These are phyloP conservation scores for Tuber microsphaerosporum DNA, from an alignment of 495 filamentous ascomycete genomes.

Conservation along the genomic window DNA sequence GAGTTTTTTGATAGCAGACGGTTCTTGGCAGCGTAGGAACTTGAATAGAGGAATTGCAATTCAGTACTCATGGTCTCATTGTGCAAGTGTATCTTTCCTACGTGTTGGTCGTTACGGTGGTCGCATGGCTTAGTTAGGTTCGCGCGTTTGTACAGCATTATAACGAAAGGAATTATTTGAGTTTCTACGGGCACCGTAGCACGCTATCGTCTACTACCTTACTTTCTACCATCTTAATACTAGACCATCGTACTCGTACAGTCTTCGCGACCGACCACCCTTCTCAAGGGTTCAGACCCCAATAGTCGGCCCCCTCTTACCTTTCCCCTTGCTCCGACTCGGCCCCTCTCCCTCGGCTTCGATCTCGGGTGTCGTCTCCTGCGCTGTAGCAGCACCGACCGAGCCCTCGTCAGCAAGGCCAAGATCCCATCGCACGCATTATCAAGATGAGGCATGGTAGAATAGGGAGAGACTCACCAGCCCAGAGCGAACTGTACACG, in stretches of 20 bases:
- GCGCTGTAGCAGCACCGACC: slow-evolving; percentile 41
- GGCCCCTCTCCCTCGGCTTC: neutral
- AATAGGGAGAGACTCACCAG: slow-evolving; percentile 51
- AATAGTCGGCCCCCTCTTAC: neutral
- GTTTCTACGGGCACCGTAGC: neutral
- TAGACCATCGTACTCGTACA: neutral
- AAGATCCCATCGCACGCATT: slow-evolving; percentile 3
- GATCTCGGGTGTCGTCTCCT: slow-evolving; percentile 42
- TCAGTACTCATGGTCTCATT: neutral
- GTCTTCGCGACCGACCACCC: neutral
- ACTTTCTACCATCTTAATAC: neutral
- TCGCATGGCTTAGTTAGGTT: neutral
- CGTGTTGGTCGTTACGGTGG: neutral
- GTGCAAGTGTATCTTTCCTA: neutral
- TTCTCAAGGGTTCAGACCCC: neutral
- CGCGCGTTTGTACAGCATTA: neutral
- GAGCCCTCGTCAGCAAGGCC: slow-evolving; percentile 4
- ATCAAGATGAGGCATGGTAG: slow-evolving; percentile 10
- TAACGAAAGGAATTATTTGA: neutral
- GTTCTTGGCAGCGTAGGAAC: neutral
- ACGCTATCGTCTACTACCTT: neutral
- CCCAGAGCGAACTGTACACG: slow-evolving; percentile 86
- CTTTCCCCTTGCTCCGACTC: neutral
- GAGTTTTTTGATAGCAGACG: neutral
- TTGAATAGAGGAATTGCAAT: neutral